A percentile compares a stretch with the other conserved stretches of the same genome.
These are phyloP conservation scores for Diaporthe citrichinensis DNA, from an alignment of 2,329 filamentous ascomycete species.

Conservation along the genomic window DNA sequence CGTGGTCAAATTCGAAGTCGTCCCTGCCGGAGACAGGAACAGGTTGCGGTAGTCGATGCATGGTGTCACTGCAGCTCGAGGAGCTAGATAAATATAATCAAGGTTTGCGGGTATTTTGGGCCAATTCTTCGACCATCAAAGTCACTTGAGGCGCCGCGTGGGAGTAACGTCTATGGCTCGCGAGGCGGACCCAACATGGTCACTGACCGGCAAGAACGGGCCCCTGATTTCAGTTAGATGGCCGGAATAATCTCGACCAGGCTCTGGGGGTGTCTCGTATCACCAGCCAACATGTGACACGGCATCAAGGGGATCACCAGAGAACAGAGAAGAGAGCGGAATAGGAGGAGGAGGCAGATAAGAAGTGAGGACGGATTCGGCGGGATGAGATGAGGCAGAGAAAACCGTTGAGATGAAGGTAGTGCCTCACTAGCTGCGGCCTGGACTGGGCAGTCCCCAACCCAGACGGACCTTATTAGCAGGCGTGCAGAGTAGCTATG, in stretches of 20 bases:
- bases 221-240: neutral
- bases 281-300: conserved; percentile 14
- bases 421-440: conserved; percentile 25
- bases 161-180: neutral
- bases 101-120: neutral
- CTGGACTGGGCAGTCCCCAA: conserved; percentile 12
- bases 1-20: neutral
- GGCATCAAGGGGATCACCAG: conserved; percentile 3
- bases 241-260: conserved; percentile 22
- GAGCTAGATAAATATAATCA: neutral
- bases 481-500: neutral
- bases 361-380: conserved; percentile 17
- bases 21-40: neutral
- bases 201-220: conserved; percentile 1
- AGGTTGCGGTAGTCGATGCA: conserved; percentile 16
- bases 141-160: conserved; percentile 10
- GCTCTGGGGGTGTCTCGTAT: neutral
- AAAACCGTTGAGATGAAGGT: conserved; percentile 31
- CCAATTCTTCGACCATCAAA: neutral
- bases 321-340: neutral
- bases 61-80: conserved; percentile 4
- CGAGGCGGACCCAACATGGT: conserved; percentile 5
- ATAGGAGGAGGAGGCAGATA: neutral
- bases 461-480: neutral
- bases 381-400: neutral